A percentile compares a stretch with the other conserved stretches of the same genome.
These are phyloP conservation scores for Xylariales sp. DNA, from an alignment of 2,329 filamentous ascomycete species.

Conservation along the genomic window DNA sequence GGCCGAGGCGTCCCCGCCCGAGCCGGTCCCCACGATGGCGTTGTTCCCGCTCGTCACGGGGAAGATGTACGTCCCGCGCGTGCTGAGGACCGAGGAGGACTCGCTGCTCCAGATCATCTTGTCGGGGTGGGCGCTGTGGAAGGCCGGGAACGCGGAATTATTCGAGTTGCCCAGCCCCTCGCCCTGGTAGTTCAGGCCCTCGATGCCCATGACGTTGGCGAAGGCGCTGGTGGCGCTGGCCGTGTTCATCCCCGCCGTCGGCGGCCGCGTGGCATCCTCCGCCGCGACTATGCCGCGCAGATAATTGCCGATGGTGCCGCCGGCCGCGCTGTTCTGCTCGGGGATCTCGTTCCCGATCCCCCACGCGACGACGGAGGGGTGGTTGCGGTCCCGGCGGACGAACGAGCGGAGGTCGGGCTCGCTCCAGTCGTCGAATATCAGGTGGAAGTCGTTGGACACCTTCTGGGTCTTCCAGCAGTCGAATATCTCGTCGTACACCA, in stretches of 20 bases:
- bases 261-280: slow-evolving; percentile 61
- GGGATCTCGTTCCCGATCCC: slow-evolving; percentile 66
- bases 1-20: slow-evolving; percentile 53
- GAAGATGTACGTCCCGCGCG: slow-evolving; percentile 64
- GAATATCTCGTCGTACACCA: slow-evolving; percentile 66
- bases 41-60: slow-evolving; percentile 57
- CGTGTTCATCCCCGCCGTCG: slow-evolving; percentile 60
- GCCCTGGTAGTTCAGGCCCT: slow-evolving; percentile 68
- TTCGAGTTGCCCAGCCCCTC: slow-evolving; percentile 52
- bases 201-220: slow-evolving; percentile 57
- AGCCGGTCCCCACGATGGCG: slow-evolving; percentile 53
- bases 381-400: slow-evolving; percentile 65
- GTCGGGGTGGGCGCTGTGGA: slow-evolving; percentile 58
- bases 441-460: slow-evolving; percentile 60
- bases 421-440: slow-evolving; percentile 64
- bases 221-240: slow-evolving; percentile 56
- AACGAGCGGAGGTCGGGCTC: slow-evolving; percentile 64
- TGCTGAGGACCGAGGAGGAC: slow-evolving; percentile 59
- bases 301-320: slow-evolving; percentile 43
- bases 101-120: slow-evolving; percentile 61
- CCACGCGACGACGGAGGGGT: slow-evolving; percentile 64
- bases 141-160: slow-evolving; percentile 45
- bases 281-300: slow-evolving; percentile 57
- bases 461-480: slow-evolving; percentile 63
- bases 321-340: slow-evolving; percentile 54